Base-by-base conservation (phyloP, 2,329 filamentous ascomycete genomes). In the Aureobasidium musti region DNA sequence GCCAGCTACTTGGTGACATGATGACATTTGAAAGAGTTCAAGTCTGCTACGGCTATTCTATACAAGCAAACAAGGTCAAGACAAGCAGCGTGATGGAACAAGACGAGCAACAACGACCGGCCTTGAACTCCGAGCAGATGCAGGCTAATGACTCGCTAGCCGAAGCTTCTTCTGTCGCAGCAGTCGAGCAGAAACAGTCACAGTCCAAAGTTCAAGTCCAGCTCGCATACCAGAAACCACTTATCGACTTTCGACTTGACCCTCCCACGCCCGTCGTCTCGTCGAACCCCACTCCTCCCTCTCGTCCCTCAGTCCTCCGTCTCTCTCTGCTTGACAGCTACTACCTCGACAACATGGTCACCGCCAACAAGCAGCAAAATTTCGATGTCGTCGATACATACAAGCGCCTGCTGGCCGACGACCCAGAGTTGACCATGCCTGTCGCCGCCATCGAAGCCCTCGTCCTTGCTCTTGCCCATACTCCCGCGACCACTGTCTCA, bases 361-460 rank as follows among this genome's bases (percentile, higher is more conserved):
- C 61, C 47, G 10, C 33, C 13, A 35, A 37, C 61, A 54, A 64
- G 39, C 61, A 64, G 39, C 61, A 64, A 45, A 54, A 60, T 61
- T 81, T 81, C 72, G 79, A 83, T 77, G 87, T 91, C 68, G 87
- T 90, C 71, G 79, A 82, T 66, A 86, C 86, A 54, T 91, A 91
- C 80, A 83, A 86, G 73, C 79, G 82, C 59, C 84, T 90, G 57
- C 84, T 91, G 68, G 75, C 75, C 67, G 83, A 85, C 61, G 92
- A 98, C 77, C 84, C 90, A 13, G 91, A 96, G 69, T 85, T 98
- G 63, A 97, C 94, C 41, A 97, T 97, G 87, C 93, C 95, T 69
- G 91, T 99, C 65, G 95, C 95, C 23, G 92, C 93, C 67, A 97
- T 97, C 75, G 91, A 96, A 80, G 89, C 92, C 33, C 85, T 99